Percentiles rank a stretch among this genome's conserved stretches.
Conservation (phyloP, 1,284 basidiomycete species). For the Puccinia triticina region DNA sequence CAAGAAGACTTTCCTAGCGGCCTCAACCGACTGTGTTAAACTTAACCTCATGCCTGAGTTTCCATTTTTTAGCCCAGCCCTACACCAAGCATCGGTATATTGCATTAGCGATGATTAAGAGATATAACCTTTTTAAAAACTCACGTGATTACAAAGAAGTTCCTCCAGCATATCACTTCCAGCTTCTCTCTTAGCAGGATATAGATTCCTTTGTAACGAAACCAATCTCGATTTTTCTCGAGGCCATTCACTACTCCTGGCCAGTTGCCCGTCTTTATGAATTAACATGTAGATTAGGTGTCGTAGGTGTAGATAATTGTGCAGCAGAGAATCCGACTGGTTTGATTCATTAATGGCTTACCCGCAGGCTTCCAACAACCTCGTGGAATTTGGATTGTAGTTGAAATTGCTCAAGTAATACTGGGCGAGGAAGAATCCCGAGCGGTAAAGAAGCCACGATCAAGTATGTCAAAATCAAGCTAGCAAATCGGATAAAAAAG, state of each 20-base stretch:
- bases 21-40: slow-evolving; percentile 57
- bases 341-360: slow-evolving; percentile 42
- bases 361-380: slow-evolving; percentile 54
- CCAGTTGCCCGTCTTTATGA: slow-evolving; percentile 58
- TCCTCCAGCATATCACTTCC: slow-evolving; percentile 62
- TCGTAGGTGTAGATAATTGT: background rate
- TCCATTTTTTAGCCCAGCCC: slow-evolving; percentile 52
- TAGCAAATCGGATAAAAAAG: slow-evolving; percentile 47
- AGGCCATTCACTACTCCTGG: slow-evolving; percentile 56
- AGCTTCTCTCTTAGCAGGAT: slow-evolving; percentile 61
- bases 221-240: slow-evolving; percentile 59
- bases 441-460: slow-evolving; percentile 60
- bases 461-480: slow-evolving; percentile 60
- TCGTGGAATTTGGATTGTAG: slow-evolving; percentile 56
- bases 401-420: slow-evolving; percentile 57
- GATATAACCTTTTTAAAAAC: slow-evolving; percentile 42
- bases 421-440: slow-evolving; percentile 59
- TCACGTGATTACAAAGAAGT: slow-evolving; percentile 59
- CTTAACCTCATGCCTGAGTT: slow-evolving; percentile 56
- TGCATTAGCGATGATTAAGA: background rate
- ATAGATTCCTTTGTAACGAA: slow-evolving; percentile 59
- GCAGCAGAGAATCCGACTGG: background rate
- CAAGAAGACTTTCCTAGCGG: slow-evolving; percentile 59
- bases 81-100: slow-evolving; percentile 31
- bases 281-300: background rate